Conservation (phyloP, 495 filamentous ascomycete species). For the Bombardia bombarda region DNA sequence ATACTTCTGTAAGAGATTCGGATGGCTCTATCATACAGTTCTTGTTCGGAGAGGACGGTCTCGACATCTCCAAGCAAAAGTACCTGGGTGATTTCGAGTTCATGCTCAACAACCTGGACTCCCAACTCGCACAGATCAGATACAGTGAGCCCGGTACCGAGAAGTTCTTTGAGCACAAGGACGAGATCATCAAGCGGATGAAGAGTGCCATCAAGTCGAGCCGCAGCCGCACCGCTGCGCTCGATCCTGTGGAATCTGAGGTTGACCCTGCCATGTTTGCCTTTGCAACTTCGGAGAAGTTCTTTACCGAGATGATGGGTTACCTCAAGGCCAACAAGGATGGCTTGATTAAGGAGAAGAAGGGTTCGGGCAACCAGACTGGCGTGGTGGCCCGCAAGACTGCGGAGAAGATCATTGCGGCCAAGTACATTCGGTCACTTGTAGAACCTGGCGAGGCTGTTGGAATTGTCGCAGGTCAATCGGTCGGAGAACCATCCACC, state of each 20-base stretch:
- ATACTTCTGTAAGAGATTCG: constrained; percentile 85
- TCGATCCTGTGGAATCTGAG: constrained; percentile 63
- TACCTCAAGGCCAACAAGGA: constrained; percentile 75
- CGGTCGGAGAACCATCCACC: constrained; percentile 92
- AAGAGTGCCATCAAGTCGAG: constrained; percentile 66
- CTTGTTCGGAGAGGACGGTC: constrained; percentile 90
- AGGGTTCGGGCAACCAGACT: constrained; percentile 18
- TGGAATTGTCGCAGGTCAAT: constrained; percentile 93
- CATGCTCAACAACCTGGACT: constrained; percentile 65
- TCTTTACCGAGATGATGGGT: constrained; percentile 50
- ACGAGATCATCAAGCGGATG: constrained; percentile 65
- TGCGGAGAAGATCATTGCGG: constrained; percentile 73
- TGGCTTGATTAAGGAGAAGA: constrained; percentile 72
- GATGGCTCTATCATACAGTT: constrained; percentile 94
- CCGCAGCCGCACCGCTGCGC: constrained; percentile 54
- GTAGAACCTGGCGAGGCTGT: constrained; percentile 98
- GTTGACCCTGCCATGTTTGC: constrained; percentile 69
- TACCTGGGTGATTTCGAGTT: constrained; percentile 89
- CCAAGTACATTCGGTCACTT: constrained; percentile 87
- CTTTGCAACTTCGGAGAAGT: constrained; percentile 85
- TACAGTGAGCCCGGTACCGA: constrained; percentile 29
- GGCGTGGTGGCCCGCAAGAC: constrained; percentile 55
- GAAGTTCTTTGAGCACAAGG: constrained; percentile 36
- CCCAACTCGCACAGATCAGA: constrained; percentile 40
- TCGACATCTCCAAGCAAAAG: constrained; percentile 91